These are phyloP conservation scores for Suillus occidentalis DNA, from an alignment of 768 basidiomycete genomes.

Conservation along the genomic window DNA sequence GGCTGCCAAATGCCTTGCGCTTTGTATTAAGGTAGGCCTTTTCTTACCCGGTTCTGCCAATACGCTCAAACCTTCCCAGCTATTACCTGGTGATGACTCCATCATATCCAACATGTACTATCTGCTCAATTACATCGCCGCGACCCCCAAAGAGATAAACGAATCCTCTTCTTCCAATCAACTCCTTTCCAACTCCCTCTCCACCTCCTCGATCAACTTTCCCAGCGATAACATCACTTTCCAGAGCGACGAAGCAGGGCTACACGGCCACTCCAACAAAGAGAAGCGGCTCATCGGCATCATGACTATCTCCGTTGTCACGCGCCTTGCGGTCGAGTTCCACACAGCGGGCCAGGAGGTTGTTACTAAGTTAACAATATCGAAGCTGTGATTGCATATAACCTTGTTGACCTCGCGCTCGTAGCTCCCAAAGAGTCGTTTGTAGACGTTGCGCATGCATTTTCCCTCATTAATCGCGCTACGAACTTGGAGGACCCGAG, in stretches of 20 bases:
- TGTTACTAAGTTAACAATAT: constrained; percentile 90
- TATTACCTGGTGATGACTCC: constrained; percentile 84
- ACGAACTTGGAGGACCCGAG: constrained; percentile 86
- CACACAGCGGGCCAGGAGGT: constrained; percentile 53
- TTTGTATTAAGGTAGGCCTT: no score
- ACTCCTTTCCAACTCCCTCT: constrained; percentile 41
- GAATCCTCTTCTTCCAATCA: constrained; percentile 49
- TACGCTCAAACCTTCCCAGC: constrained; percentile 46
- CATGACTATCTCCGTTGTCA: constrained; percentile 89
- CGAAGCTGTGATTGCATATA: constrained; percentile 89
- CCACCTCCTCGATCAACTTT: constrained; percentile 28
- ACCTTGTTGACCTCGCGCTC: constrained; percentile 86
- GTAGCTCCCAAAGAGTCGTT: constrained; percentile 76
- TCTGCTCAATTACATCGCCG: constrained; percentile 86
- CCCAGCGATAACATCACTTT: constrained; percentile 49
- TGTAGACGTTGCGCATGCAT: constrained; percentile 78
- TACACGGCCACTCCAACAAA: constrained; percentile 74
- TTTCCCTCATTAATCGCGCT: constrained; percentile 81
- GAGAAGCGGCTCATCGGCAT: constrained; percentile 83
- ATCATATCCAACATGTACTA: constrained; percentile 97
- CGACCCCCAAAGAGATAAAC: constrained; percentile 74
- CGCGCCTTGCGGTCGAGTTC: constrained; percentile 85
- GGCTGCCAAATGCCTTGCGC: no score
- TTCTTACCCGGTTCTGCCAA: no score
- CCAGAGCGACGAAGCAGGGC: constrained; percentile 60